Base-by-base conservation (phyloP, 1,284 basidiomycete genomes). In the Cryptococcus sp. region DNA sequence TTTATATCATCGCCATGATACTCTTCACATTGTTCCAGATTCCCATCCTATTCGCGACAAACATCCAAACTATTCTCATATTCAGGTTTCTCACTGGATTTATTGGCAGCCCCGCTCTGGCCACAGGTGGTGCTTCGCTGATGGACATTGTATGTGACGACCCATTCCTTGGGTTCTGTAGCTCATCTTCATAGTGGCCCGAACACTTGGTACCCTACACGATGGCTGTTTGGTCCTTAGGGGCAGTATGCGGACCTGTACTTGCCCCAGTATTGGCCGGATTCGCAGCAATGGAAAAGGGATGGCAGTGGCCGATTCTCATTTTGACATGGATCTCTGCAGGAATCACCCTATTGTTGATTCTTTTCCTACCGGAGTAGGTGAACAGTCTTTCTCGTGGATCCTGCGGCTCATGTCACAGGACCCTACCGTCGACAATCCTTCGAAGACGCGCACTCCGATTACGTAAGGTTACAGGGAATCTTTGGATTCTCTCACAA, bases 391-490 rank as follows among this genome's bases (percentile, higher is more conserved):
- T 33, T 33, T 14, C 11, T 10, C 7, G 11, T 7, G n/a, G n/a
- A 6, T 5, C 37, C 33, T 15, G 13, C 11, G 8, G 33, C 15
- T 7, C 14, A 6, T 5, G 10, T 10, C 38, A 10, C 10, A 41
- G 10, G 10, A n/a, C 10, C 10, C n/a, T 10, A 41, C 10, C 38
- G 5, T 59, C 43, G 72, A 69, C 23, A 41, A 78, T 78, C 51
- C 70, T 79, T 6, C 55, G 63, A 42, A 61, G 70, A 1, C 61
- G 74, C 7, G 67, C 72, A 0, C 44, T 57, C 36, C 55, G 73
- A 1, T 56, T 78, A 5, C 62, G 76, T 6, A 59, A 58, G 38
- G 8, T 60, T 0, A 76, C 76, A 4, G 72, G 74, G 4, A 75
- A 77, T 60, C 46, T 61, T 1, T 37, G 46, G 5, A 41, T 56